These are phyloP conservation scores for Stemphylium beticola DNA, from an alignment of 2,329 filamentous ascomycete species.

Conservation along the genomic window DNA sequence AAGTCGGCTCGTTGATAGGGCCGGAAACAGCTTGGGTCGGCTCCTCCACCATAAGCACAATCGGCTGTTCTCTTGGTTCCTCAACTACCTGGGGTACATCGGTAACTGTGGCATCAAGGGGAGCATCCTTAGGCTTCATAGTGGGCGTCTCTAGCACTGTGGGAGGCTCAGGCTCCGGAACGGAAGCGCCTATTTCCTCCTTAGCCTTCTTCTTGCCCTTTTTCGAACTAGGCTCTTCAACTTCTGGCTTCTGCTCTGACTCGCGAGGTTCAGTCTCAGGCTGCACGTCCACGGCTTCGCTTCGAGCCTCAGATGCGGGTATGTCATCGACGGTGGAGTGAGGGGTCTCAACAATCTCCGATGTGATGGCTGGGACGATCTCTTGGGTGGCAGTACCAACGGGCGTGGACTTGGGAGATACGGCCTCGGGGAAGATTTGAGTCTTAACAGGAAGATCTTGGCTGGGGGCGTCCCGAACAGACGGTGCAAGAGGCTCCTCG, in stretches of 20 bases:
- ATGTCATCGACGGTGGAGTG: background rate
- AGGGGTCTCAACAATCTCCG: background rate
- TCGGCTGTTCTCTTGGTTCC: too few species aligned
- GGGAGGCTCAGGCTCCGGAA: slow-evolving; percentile 12
- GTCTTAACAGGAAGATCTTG: slow-evolving; percentile 4
- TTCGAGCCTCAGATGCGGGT: background rate
- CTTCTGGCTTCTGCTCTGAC: slow-evolving; percentile 5
- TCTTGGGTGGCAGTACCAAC: slow-evolving; percentile 4
- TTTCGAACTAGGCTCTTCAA: slow-evolving; percentile 16
- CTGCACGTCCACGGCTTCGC: background rate
- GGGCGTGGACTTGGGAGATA: slow-evolving; percentile 6
- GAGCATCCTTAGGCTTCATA: background rate
- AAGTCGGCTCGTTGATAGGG: too few species aligned
- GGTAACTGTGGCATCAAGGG: too few species aligned
- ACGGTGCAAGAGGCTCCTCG: background rate
- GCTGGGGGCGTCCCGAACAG: background rate
- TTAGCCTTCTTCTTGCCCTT: slow-evolving; percentile 32
- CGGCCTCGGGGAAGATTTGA: background rate
- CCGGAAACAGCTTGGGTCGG: too few species aligned
- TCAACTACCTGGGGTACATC: too few species aligned
- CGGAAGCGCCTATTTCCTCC: slow-evolving; percentile 22
- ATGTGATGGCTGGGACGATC: background rate
- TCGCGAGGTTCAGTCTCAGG: background rate
- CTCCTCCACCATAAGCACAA: too few species aligned
- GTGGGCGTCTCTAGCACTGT: background rate